Evolutionary conservation across 2,329 filamentous ascomycete genomes (phyloP), one percentile per base, ranked within the genome.

Genomic region (Aureobasidium sp.): DNA sequence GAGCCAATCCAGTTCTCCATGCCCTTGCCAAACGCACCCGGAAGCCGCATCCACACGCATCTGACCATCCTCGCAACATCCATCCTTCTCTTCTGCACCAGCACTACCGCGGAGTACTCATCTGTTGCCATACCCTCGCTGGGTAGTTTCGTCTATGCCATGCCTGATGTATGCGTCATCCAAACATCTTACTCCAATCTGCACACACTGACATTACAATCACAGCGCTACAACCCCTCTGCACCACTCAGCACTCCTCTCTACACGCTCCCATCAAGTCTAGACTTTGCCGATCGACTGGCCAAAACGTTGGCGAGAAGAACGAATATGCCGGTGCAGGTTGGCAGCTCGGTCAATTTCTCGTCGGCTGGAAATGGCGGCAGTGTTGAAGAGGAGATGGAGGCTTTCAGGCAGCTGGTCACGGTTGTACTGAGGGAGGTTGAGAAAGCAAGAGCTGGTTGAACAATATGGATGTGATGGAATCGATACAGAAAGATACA

Each of bases 341-440:
- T 97, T 21, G 90, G 90, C 27, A 95, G 90, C 71, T 96, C 91
- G 37, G 85, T 95, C 68, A 90, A 87, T 66, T 85, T 97, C 65
- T 83, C 83, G 14, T 85, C 81, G 68, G 82, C 86, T 6, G 88
- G 87, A 2, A 83, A 91, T 68, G 91, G 91, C 10, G 88, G 91
- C 25, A 89, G 85, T 0, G 85, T 93, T 7, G 92, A 97, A 71
- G 94, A 97, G 78, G 93, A 97, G 77, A 92, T 97, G 85, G 91
- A 93, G 70, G 90, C 88, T 0, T 87, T 97, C 68, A 85, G 83
- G 69, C 82, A 82, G 65, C 85, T 96, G 45, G 85, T 92, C 36
- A 82, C 88, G 62, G 83, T 89, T 50, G 82, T 92, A 14, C 77
- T 86, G 70, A 76, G 77, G 45, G 79, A 83, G 34, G 54, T 62